Percentiles rank a stretch among this genome's conserved stretches.
These are phyloP conservation scores for Pontederia paniculata DNA, from an alignment of 176 grass and related monocot species.

Conservation along the genomic window DNA sequence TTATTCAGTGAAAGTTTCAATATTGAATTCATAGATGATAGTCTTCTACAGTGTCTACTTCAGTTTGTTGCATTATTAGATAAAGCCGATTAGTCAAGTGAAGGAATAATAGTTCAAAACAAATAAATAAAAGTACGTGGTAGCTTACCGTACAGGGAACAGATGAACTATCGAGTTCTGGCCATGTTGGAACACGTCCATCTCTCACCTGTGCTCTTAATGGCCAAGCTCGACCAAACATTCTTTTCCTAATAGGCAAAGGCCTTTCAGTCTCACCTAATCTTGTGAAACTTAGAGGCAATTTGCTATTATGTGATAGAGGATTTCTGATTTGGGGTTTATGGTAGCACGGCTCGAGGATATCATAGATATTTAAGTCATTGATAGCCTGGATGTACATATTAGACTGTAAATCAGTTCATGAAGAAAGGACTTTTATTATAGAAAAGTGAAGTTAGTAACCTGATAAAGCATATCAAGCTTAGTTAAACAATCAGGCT, in stretches of 20 bases:
- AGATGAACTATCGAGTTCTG: slow-evolving; percentile 39
- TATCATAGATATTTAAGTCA: too few relatives aligned
- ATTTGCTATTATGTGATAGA: slow-evolving; percentile 19
- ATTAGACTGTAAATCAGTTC: too few relatives aligned
- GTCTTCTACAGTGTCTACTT: too few relatives aligned
- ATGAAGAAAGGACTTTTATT: not conserved
- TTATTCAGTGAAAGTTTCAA: too few relatives aligned
- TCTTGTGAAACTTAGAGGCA: slow-evolving; percentile 64
- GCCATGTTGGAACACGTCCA: too few relatives aligned
- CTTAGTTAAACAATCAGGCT: slow-evolving; percentile 17
- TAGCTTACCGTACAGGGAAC: slow-evolving; percentile 74
- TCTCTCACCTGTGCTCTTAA: slow-evolving; percentile 70
- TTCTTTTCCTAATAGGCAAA: slow-evolving; percentile 74
- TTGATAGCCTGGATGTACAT: slow-evolving; percentile 38
- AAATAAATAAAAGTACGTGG: too few relatives aligned
- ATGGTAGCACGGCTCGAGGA: slow-evolving; percentile 95
- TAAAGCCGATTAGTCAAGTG: too few relatives aligned
- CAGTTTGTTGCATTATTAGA: too few relatives aligned
- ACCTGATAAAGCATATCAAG: slow-evolving; percentile 46
- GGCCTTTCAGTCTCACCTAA: slow-evolving; percentile 60
- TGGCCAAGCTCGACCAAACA: slow-evolving; percentile 89
- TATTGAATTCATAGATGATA: too few relatives aligned
- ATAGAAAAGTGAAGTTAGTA: not conserved
- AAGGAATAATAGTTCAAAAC: too few relatives aligned
- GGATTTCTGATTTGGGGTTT: slow-evolving; percentile 26